Evolutionary conservation across 768 basidiomycete species (phyloP).

Genomic region (Zangia roseola): DNA sequence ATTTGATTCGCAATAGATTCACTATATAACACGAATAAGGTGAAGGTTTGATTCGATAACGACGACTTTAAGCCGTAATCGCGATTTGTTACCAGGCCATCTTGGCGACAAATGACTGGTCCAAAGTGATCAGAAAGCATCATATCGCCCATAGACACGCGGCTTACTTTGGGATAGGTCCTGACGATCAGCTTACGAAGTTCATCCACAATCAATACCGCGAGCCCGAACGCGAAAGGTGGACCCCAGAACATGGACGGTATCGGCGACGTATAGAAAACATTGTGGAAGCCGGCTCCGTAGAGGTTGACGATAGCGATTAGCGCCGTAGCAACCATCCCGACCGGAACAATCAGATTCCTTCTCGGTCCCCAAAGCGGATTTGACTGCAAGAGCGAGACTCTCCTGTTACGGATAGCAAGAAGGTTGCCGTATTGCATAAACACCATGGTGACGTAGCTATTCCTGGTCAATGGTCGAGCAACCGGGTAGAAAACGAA

Average conservation of each 20-base stretch:
- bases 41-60: not conserved
- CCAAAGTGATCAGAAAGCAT: constrained; percentile 6
- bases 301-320: constrained; percentile 45
- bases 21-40: no score
- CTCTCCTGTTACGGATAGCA: constrained; percentile 43
- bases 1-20: no score
- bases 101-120: constrained; percentile 37
- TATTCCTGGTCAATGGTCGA: constrained; percentile 10
- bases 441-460: constrained; percentile 49
- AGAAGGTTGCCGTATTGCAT: constrained; percentile 44
- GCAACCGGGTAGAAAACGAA: not conserved
- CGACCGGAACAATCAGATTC: constrained; percentile 38
- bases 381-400: constrained; percentile 43
- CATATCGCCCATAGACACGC: not conserved
- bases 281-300: constrained; percentile 41
- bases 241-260: constrained; percentile 49
- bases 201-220: constrained; percentile 43
- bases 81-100: constrained; percentile 35
- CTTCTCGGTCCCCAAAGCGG: constrained; percentile 46
- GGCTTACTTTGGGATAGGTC: constrained; percentile 40
- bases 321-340: constrained; percentile 41
- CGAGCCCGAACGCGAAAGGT: constrained; percentile 44
- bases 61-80: not conserved
- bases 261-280: constrained; percentile 44
- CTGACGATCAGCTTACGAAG: constrained; percentile 44